phyloP scores from a whole-genome alignment of 208 protist genomes.

The Chromosphaera perkinsii region DNA sequence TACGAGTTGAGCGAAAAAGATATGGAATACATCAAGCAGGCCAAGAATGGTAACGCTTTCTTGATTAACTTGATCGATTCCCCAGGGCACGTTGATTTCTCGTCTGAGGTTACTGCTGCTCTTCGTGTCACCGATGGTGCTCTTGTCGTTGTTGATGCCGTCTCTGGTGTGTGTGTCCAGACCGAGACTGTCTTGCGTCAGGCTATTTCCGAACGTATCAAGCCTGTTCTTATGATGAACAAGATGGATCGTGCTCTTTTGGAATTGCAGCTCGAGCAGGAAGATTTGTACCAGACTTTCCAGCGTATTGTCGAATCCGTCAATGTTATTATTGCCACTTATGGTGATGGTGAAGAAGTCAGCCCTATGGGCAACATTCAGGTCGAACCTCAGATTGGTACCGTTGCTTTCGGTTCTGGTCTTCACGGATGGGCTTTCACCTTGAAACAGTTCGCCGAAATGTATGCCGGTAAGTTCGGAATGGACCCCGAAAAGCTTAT shows the following conservation, averaged over 20 bases:
- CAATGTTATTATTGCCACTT: constrained; percentile 95
- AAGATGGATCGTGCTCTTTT: constrained; percentile 94
- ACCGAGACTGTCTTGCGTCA: constrained; percentile 97
- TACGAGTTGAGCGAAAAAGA: constrained; percentile 81
- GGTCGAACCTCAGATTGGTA: constrained; percentile 77
- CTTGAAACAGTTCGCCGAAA: constrained; percentile 81
- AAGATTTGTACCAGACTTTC: constrained; percentile 73
- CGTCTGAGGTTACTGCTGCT: constrained; percentile 95
- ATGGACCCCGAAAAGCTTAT: constrained; percentile 69
- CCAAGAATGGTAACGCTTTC: constrained; percentile 52
- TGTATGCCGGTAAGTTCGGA: constrained; percentile 87
- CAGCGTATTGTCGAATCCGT: constrained; percentile 76
- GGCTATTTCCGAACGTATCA: constrained; percentile 93
- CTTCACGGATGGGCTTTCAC: constrained; percentile 98
- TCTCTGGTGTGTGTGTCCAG: constrained; percentile 95
- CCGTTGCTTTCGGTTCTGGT: constrained; percentile 94
- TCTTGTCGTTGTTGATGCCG: constrained; percentile 96
- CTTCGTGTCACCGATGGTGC: constrained; percentile 98
- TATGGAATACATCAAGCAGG: constrained; percentile 23
- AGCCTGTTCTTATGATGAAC: constrained; percentile 97
- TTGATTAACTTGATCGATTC: constrained; percentile 98
- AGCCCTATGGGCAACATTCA: constrained; percentile 80
- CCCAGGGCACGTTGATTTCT: constrained; percentile 98
- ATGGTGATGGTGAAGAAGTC: constrained; percentile 94
- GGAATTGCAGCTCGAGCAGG: constrained; percentile 80